Base-by-base conservation (phyloP, 306 rosid species). In the Dalbergia cochinchinensis region DNA sequence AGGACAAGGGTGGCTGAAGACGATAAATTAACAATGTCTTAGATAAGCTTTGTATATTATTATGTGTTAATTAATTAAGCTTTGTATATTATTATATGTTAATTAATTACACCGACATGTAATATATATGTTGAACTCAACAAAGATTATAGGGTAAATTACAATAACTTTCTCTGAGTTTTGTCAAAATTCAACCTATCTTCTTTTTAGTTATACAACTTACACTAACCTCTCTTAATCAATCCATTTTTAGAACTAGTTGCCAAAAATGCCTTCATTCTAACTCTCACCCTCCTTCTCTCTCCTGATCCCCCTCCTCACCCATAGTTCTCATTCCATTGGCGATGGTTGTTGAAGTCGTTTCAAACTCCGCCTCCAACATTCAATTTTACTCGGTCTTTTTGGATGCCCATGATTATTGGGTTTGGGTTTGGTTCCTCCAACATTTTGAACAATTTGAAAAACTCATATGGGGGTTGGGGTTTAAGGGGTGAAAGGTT, bases 301-400 rank as follows among this genome's bases (percentile, higher is more conserved):
- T 22, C 26, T 22, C 26, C 26, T 1, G 1, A 1, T 1, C 26
- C 26, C 26, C 26, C 1, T 22, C 26, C 26, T 22, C 26, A 22
- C 26, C 26, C 26, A 22, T 1, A 0, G 26, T 80, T 2, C 99
- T 89, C 59, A 98, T 97, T 31, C 97, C 99, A 82, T 89, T 91
- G 63, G 96, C 97, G 11, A 95, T 88, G n/a, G 99, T 95, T 74
- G 98, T 95, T 15, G 89, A 66, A 0, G 98, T 90, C 7, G 99
- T 95, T 77, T 92, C 99, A 39, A 95, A 91, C 83, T 84, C 94
- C 90, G 78, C 98, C 99, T 75, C 98, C 98, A 0, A 95, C 96
- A 58, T 95, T 93, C 89, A 95, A 90, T 83, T 84, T 90, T 76
- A 95, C 87, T 61, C 84, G 82, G 87, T 95, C 97, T 63, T 71